Evolutionary conservation across 495 filamentous ascomycete species (phyloP), one percentile per base, ranked within the genome.

Genomic region (Entonaema liquescens): DNA sequence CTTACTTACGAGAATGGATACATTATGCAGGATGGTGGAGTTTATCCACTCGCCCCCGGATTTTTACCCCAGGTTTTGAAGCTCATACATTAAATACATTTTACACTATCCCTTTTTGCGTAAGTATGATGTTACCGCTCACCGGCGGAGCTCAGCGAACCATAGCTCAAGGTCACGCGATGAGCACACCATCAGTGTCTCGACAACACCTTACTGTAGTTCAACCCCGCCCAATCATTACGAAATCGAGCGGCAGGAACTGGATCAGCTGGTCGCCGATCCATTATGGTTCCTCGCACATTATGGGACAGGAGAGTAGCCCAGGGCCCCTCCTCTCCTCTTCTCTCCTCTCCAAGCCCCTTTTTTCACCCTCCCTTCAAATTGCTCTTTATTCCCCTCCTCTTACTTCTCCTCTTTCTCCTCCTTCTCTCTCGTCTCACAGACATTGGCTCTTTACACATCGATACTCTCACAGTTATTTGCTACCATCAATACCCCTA

Each of bases 41-140:
- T 67, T 31, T 59, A 63, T 25, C 52, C 59, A 42, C 54, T 42
- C 70, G 55, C 64, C 70, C 70, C 70, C 70, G 59, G 70, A 72
- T 72, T 72, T 72, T 72, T 72, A 72, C 70, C 70, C 70, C 70
- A 72, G 70, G 65, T 72, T 72, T 72, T 72, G 55, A 72, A 72
- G 60, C 59, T 54, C 31, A 33, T 60, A 68, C 13, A 44, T 23
- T 11, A 21, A 21, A 29, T 53, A 53, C 11, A 53, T 53, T 7
- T 29, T 25, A 11, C 59, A 29, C 69, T 67, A 68, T 65, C 19
- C 70, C 49, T n/a, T 11, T 72, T 72, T n/a, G 47, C 62, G 65
- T 65, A 72, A 68, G 49, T 68, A 72, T 68, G 70, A 72, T 68
- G 70, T 57, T 72, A 40, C 65, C 56, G 47, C 60, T 72, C 65